Evolutionary conservation across 2,329 filamentous ascomycete species (phyloP).

Genomic region (Lachnellula arida): DNA sequence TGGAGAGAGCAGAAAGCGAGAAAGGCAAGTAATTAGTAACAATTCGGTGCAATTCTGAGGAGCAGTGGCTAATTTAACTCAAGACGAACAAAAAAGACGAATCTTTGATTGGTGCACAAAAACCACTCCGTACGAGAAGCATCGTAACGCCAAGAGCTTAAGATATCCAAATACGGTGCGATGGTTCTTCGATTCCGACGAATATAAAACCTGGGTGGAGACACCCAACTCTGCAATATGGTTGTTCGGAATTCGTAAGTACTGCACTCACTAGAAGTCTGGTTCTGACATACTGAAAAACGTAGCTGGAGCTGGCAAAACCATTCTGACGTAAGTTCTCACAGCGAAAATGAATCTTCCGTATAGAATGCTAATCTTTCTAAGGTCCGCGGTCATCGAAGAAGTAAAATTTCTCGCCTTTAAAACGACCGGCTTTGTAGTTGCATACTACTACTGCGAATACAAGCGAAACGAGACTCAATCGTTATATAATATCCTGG

Average conservation of each 20-base stretch:
- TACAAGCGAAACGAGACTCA: constrained; percentile 25
- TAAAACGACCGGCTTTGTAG: background rate
- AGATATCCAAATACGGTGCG: constrained; percentile 4
- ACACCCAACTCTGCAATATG: constrained; percentile 13
- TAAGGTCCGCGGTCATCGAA: too few species aligned
- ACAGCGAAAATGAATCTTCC: too few species aligned
- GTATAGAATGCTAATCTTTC: too few species aligned
- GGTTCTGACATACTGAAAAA: too few species aligned
- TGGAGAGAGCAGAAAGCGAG: background rate
- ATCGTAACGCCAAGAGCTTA: background rate
- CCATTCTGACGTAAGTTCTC: constrained; percentile 3
- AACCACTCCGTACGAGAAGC: background rate
- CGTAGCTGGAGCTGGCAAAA: constrained; percentile 17
- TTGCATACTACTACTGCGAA: constrained; percentile 30
- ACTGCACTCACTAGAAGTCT: too few species aligned
- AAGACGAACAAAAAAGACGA: background rate
- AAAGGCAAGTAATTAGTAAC: background rate
- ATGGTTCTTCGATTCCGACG: constrained; percentile 16
- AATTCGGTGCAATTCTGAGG: too few species aligned
- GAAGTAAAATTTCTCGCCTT: too few species aligned
- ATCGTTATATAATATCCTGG: constrained; percentile 20
- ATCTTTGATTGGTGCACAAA: background rate
- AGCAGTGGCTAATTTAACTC: too few species aligned
- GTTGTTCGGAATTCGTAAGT: constrained; percentile 17
- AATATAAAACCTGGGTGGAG: constrained; percentile 11